Conservation (phyloP, 768 basidiomycete genomes). For the Rhizopogon vinicolor region DNA sequence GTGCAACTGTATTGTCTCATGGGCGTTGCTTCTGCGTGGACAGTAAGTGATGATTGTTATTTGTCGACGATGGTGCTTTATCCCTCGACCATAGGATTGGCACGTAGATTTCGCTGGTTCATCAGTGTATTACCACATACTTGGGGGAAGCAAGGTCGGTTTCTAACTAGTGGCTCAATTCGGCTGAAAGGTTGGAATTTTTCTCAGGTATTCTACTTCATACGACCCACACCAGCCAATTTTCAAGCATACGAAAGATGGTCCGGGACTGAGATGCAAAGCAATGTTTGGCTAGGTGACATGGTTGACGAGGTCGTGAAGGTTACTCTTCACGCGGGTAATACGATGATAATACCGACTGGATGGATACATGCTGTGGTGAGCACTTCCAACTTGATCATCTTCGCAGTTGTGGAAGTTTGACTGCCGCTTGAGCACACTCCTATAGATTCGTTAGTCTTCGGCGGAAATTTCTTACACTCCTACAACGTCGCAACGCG, state of each 20-base stretch:
- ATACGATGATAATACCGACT: conserved; percentile 92
- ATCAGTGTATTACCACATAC: conserved; percentile 95
- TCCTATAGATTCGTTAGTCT: conserved; percentile 87
- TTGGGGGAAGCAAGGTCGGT: conserved; percentile 76
- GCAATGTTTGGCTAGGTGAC: conserved; percentile 87
- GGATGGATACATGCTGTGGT: conserved; percentile 99
- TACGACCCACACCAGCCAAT: conserved; percentile 82
- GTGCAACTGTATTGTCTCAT: conserved; percentile 97
- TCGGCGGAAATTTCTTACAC: conserved; percentile 97
- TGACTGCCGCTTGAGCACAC: conserved; percentile 57
- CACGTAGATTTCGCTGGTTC: conserved; percentile 98
- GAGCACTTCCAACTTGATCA: conserved; percentile 23
- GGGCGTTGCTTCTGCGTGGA: conserved; percentile 93
- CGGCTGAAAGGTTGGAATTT: not conserved
- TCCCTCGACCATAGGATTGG: conserved; percentile 68
- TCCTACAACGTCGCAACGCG: conserved; percentile 86
- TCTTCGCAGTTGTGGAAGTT: conserved; percentile 4
- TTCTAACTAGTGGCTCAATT: not conserved
- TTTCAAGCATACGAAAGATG: conserved; percentile 88
- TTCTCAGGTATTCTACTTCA: conserved; percentile 89
- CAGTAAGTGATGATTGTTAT: conserved; percentile 47
- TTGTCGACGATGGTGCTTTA: not conserved
- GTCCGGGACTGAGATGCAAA: conserved; percentile 90
- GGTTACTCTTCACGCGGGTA: conserved; percentile 69
- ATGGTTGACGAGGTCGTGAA: conserved; percentile 89